Percentiles rank a stretch among this genome's conserved stretches.
These are phyloP conservation scores for Solanum hybrid DNA, from an alignment of 305 asterid genomes.

Conservation along the genomic window DNA sequence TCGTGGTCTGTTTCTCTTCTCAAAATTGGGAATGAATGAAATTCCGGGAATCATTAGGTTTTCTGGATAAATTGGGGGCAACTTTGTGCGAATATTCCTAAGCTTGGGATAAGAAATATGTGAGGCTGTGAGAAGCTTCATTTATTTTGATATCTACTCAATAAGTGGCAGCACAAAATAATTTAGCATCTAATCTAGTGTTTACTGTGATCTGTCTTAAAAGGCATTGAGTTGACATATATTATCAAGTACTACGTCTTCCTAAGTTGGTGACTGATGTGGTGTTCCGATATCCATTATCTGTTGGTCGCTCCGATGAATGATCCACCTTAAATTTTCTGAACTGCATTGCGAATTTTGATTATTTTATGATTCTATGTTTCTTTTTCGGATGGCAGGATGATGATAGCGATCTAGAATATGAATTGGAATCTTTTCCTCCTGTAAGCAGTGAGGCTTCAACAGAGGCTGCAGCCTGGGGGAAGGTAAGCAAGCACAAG, in stretches of 20 bases:
- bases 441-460: conserved; percentile 55
- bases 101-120: neutral
- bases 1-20: neutral
- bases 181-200: neutral
- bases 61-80: neutral
- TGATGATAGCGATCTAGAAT: conserved; percentile 78
- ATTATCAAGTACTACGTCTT: neutral
- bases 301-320: neutral
- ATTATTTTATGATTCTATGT: conserved; percentile 2
- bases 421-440: conserved; percentile 66
- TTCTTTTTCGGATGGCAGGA: conserved; percentile 38
- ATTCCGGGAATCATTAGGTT: neutral
- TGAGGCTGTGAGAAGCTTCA: neutral
- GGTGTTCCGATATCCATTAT: neutral
- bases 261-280: neutral
- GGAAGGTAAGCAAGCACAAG: conserved; percentile 34
- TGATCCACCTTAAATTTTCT: neutral
- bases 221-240: neutral
- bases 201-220: neutral
- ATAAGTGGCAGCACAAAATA: neutral
- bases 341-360: neutral
- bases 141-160: neutral
- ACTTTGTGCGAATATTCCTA: neutral
- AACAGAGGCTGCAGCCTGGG: conserved; percentile 73
- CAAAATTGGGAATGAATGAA: neutral